Evolutionary conservation across 208 protist genomes (phyloP), one percentile per base, ranked within the genome.

Genomic region (Wallacemonas rigidus): DNA sequence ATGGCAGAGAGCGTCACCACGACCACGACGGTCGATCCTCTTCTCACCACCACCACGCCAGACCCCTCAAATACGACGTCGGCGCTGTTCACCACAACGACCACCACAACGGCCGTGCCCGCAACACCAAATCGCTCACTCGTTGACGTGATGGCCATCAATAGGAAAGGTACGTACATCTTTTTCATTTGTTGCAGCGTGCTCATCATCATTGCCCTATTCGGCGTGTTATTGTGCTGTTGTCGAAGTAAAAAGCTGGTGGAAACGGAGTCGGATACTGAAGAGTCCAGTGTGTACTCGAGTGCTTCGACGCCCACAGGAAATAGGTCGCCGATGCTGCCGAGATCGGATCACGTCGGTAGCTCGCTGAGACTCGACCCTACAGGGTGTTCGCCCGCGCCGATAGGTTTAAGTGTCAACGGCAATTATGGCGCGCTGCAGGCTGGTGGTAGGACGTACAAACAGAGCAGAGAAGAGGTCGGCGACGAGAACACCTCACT

Each of bases 161-260:
- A 65, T 4, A 65, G 17, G 60, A 65, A 65, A 41, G 14, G 60
- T 0, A 36, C 17, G 41, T 65, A 65, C 40, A 35, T 65, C 40
- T 65, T 65, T 2, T 41, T 69, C 7, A 47, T 41, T 41, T 41
- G 14, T 48, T 54, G 43, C 43, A 48, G 15, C 36, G 64, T 5
- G 4, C 26, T 69, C 11, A 58, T 58, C 26, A 39, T 69, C 9
- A n/a, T 69, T 39, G 44, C 64, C 5, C 9, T 58, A 15, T 8
- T 69, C n/a, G 14, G 26, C 40, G 51, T 69, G 9, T 15, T 69
- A 17, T 38, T 69, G 26, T 58, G 64, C 35, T 69, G 64, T 58
- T 69, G 64, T 58, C 51, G 64, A 3, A 7, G 8, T 4, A 69
- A 69, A 43, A 54, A 54, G 12, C 48, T 69, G 15, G 64, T 69